These are phyloP conservation scores for Phaeosphaeria sp. DNA, from an alignment of 2,329 filamentous ascomycete genomes.

Conservation along the genomic window DNA sequence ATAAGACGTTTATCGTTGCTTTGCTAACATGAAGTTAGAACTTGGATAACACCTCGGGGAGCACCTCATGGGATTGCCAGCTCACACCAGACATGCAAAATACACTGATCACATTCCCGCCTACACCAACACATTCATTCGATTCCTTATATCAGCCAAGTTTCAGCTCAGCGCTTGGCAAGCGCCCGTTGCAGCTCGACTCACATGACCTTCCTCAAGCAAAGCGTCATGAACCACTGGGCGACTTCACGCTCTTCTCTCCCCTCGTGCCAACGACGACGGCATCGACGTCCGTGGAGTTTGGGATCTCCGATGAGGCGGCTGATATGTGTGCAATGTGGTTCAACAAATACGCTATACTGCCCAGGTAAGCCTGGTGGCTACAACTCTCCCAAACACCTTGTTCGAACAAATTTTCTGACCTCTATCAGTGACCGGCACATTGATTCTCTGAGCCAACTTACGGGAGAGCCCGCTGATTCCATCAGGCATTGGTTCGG, in stretches of 20 bases:
- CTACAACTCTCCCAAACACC: too few relatives aligned
- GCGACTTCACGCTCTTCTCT: constrained; percentile 31
- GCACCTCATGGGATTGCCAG: constrained; percentile 33
- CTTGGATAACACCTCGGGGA: constrained; percentile 44
- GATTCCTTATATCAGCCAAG: constrained; percentile 27
- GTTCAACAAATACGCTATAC: constrained; percentile 47
- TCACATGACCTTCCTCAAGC: constrained; percentile 40
- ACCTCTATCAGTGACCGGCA: constrained; percentile 35
- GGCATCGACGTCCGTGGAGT: constrained; percentile 25
- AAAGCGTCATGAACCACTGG: constrained; percentile 39
- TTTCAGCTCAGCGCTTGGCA: constrained; percentile 24
- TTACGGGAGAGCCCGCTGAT: constrained; percentile 41
- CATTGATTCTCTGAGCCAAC: constrained; percentile 45
- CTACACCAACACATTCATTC: constrained; percentile 37
- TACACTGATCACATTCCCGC: constrained; percentile 29
- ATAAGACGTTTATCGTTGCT: neutral
- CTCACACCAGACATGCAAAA: constrained; percentile 27
- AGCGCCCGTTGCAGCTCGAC: constrained; percentile 41
- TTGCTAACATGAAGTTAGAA: constrained; percentile 19
- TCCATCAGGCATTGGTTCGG: constrained; percentile 47
- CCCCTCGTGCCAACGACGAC: constrained; percentile 22
- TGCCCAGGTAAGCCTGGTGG: constrained; percentile 19
- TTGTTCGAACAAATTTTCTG: too few relatives aligned
- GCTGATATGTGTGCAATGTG: constrained; percentile 47
- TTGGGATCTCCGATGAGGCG: constrained; percentile 44